These are phyloP conservation scores for Ceratobasidium sp. DNA, from an alignment of 1,284 basidiomycete species.

Conservation along the genomic window DNA sequence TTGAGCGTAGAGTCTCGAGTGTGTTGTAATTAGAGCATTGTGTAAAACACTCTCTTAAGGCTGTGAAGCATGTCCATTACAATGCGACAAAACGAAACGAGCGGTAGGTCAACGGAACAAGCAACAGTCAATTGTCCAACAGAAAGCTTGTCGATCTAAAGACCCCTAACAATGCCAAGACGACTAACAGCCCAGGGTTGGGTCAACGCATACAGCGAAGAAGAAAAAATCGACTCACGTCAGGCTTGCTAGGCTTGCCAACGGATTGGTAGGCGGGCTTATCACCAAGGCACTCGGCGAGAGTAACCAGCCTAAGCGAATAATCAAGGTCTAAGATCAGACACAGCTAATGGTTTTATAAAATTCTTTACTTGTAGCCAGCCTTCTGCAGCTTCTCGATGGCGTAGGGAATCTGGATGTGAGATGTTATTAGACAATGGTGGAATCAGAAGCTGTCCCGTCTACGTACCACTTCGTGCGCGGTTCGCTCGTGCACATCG, in stretches of 20 bases:
- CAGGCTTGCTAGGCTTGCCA: constrained; percentile 11
- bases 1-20: too few relatives aligned
- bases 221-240: constrained; percentile 8
- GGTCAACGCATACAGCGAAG: neutral
- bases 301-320: constrained; percentile 31
- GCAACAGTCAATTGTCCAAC: neutral
- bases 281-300: constrained; percentile 43
- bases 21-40: too few relatives aligned
- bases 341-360: neutral
- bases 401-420: constrained; percentile 21
- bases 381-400: constrained; percentile 30
- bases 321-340: neutral
- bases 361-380: constrained; percentile 17
- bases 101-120: neutral
- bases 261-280: constrained; percentile 39
- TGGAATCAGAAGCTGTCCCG: too few relatives aligned
- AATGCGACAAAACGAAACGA: too few relatives aligned
- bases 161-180: too few relatives aligned
- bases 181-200: neutral
- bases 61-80: too few relatives aligned
- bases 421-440: too few relatives aligned
- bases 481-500: constrained; percentile 38
- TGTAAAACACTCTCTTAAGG: too few relatives aligned
- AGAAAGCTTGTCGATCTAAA: neutral
- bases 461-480: constrained; percentile 29